phyloP scores from a whole-genome alignment of 331 rosid genomes.

The Malus hybrid region DNA sequence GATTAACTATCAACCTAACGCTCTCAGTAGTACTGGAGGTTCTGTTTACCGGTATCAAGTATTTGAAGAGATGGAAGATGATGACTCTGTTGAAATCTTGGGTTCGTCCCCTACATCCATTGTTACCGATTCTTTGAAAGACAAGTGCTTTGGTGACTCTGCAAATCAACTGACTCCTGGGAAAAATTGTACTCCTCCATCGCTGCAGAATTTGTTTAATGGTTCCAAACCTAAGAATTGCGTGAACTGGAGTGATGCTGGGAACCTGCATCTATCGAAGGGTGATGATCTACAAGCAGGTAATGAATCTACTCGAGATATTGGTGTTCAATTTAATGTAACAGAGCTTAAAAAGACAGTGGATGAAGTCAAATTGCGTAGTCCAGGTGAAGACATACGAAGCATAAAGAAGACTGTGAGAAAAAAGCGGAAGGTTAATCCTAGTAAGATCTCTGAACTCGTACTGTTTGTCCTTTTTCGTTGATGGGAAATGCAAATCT shows the following conservation, averaged over 20 bases:
- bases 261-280: constrained; percentile 36
- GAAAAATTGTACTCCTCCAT: constrained; percentile 50
- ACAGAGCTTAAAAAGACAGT: constrained; percentile 59
- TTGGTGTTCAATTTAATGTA: constrained; percentile 65
- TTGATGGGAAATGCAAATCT: constrained; percentile 2
- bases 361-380: constrained; percentile 49
- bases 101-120: constrained; percentile 27
- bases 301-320: constrained; percentile 38
- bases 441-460: constrained; percentile 31
- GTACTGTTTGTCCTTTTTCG: background rate
- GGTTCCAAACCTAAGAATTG: constrained; percentile 54
- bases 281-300: constrained; percentile 28
- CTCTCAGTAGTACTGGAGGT: constrained; percentile 30
- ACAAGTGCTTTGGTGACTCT: constrained; percentile 36
- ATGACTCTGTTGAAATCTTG: constrained; percentile 39
- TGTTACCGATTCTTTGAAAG: constrained; percentile 33
- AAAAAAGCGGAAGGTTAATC: constrained; percentile 65
- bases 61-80: constrained; percentile 86
- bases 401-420: constrained; percentile 34
- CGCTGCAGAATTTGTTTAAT: constrained; percentile 64
- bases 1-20: constrained; percentile 57
- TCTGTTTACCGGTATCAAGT: constrained; percentile 33
- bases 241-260: constrained; percentile 54
- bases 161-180: constrained; percentile 37
- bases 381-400: constrained; percentile 31